phyloP scores from a whole-genome alignment of 306 rosid species.

The Begonia loranthoides region DNA sequence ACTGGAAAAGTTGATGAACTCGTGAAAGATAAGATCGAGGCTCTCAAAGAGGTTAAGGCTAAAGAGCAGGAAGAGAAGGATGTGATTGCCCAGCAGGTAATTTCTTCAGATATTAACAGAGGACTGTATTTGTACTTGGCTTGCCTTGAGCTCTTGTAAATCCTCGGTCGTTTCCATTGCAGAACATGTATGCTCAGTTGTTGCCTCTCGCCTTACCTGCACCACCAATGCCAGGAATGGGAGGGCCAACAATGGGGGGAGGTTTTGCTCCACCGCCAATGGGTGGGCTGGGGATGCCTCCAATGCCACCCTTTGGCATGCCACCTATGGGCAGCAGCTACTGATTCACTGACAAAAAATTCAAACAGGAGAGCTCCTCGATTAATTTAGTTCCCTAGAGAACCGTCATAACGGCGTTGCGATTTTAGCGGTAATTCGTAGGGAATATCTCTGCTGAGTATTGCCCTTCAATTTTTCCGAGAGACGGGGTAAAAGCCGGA shows the following conservation, averaged over 20 bases:
- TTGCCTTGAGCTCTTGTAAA: not conserved
- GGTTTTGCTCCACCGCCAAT: slow-evolving; percentile 64
- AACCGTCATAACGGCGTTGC: too few relatives aligned
- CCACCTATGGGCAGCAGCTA: slow-evolving; percentile 94
- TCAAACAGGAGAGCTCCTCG: not conserved
- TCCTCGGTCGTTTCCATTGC: slow-evolving; percentile 25
- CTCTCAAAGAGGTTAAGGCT: slow-evolving; percentile 52
- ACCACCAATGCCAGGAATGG: slow-evolving; percentile 94
- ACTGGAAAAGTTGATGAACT: slow-evolving; percentile 93
- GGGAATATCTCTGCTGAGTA: slow-evolving; percentile 12
- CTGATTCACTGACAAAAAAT: slow-evolving; percentile 16
- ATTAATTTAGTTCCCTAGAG: slow-evolving; percentile 11
- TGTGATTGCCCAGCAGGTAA: slow-evolving; percentile 86
- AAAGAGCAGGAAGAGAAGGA: slow-evolving; percentile 88
- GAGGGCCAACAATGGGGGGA: slow-evolving; percentile 66
- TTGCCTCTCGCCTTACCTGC: slow-evolving; percentile 98
- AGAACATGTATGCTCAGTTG: slow-evolving; percentile 98
- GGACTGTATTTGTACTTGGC: too few relatives aligned
- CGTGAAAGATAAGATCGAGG: slow-evolving; percentile 77
- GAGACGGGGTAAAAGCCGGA: too few relatives aligned
- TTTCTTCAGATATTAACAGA: not conserved
- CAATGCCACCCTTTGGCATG: slow-evolving; percentile 97
- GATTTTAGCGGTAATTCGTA: slow-evolving; percentile 11
- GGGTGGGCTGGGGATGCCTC: slow-evolving; percentile 99
- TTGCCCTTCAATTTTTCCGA: slow-evolving; percentile 4